phyloP scores from a whole-genome alignment of 2,329 filamentous ascomycete genomes.

The Curvularia verruculosa region DNA sequence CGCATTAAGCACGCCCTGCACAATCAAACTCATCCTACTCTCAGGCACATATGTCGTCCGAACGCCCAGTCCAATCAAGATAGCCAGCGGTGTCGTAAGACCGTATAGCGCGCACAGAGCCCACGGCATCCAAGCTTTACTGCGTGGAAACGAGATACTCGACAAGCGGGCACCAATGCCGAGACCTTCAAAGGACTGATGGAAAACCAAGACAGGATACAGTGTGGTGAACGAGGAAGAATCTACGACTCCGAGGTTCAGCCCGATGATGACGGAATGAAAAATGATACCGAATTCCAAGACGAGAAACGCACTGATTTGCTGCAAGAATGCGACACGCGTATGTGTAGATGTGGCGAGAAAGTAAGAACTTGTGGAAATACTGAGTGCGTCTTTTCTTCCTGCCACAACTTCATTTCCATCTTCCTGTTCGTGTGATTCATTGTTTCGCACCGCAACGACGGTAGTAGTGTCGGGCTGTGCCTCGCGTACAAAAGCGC shows the following conservation, averaged over 20 bases:
- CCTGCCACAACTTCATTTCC: background rate
- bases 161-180: slow-evolving; percentile 8
- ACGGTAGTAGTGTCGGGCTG: too few species aligned
- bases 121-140: slow-evolving; percentile 7
- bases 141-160: background rate
- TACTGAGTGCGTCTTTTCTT: background rate
- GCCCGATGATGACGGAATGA: slow-evolving; percentile 10
- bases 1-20: slow-evolving; percentile 8
- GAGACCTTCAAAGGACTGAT: slow-evolving; percentile 10
- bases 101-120: slow-evolving; percentile 7
- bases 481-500: background rate
- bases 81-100: slow-evolving; percentile 5
- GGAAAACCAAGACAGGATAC: slow-evolving; percentile 5
- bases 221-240: slow-evolving; percentile 4
- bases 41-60: slow-evolving; percentile 7
- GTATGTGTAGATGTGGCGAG: background rate
- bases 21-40: slow-evolving; percentile 1
- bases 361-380: background rate
- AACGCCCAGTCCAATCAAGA: slow-evolving; percentile 4
- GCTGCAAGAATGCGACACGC: slow-evolving; percentile 2
- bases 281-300: slow-evolving; percentile 10
- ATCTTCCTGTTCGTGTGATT: background rate
- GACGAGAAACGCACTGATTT: slow-evolving; percentile 11
- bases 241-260: slow-evolving; percentile 10
- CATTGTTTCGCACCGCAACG: too few species aligned